These are phyloP conservation scores for Oryza nivara DNA, from an alignment of 176 grass and related monocot species.

Conservation along the genomic window DNA sequence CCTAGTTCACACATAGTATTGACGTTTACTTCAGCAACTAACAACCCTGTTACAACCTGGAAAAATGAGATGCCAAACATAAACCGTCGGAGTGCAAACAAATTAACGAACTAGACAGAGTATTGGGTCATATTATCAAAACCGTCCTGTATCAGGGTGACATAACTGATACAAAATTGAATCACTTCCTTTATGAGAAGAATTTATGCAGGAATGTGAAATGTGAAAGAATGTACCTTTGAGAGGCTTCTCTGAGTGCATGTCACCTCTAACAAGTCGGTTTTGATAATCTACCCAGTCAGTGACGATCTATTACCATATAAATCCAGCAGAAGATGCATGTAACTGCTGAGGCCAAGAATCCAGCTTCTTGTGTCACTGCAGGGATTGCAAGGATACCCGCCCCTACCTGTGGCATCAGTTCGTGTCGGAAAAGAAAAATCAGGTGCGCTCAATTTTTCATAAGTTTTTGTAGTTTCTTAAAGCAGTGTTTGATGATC, in stretches of 20 bases:
- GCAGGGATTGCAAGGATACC: slow-evolving; percentile 96
- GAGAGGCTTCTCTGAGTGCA: slow-evolving; percentile 40
- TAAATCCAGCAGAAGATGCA: slow-evolving; percentile 87
- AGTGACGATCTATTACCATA: slow-evolving; percentile 83
- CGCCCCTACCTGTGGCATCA: slow-evolving; percentile 71
- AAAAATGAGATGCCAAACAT: slow-evolving; percentile 50
- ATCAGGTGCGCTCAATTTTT: neutral
- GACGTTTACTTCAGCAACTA: slow-evolving; percentile 96
- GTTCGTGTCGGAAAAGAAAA: neutral
- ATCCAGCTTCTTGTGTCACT: slow-evolving; percentile 93
- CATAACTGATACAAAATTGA: slow-evolving; percentile 39
- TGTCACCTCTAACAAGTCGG: slow-evolving; percentile 55
- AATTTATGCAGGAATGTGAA: slow-evolving; percentile 12
- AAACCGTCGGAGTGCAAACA: slow-evolving; percentile 21
- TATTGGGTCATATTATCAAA: slow-evolving; percentile 50
- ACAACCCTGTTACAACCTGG: slow-evolving; percentile 86
- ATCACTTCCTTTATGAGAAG: neutral
- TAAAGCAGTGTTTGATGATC: neutral
- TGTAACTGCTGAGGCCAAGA: slow-evolving; percentile 71
- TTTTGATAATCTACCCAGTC: slow-evolving; percentile 64
- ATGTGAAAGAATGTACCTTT: slow-evolving; percentile 49
- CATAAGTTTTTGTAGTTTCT: neutral
- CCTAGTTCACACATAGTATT: slow-evolving; percentile 98
- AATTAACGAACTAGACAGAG: slow-evolving; percentile 1
- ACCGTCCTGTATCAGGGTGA: slow-evolving; percentile 53